A percentile compares a stretch with the other conserved stretches of the same genome.
These are phyloP conservation scores for Gossypium rotundifolium DNA, from an alignment of 345 rosid genomes.

Conservation along the genomic window DNA sequence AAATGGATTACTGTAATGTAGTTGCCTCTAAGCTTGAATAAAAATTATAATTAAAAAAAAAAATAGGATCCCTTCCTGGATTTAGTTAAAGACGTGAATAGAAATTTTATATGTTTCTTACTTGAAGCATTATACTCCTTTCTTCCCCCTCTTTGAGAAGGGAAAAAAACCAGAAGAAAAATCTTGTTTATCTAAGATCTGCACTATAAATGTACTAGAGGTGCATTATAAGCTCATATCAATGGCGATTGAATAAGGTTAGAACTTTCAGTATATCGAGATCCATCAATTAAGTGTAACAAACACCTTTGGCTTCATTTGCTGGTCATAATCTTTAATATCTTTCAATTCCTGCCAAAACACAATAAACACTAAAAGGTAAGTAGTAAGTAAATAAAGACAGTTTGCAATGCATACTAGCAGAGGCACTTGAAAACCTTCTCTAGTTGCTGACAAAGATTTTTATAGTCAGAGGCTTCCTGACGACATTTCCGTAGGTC, in stretches of 20 bases:
- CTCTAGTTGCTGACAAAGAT: slow-evolving; percentile 54
- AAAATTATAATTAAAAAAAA: neutral
- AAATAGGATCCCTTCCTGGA: neutral
- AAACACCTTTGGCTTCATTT: slow-evolving; percentile 86
- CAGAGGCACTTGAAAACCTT: slow-evolving; percentile 41
- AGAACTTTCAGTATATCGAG: neutral
- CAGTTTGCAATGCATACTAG: neutral
- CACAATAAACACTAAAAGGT: slow-evolving; percentile 12
- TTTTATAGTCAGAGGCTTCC: slow-evolving; percentile 54
- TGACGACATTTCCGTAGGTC: slow-evolving; percentile 69
- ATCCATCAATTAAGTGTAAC: slow-evolving; percentile 7
- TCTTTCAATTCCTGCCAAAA: slow-evolving; percentile 77
- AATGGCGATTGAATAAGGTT: neutral
- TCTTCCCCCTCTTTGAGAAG: neutral
- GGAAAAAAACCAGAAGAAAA: neutral
- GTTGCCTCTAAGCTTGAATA: neutral
- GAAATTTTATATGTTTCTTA: neutral
- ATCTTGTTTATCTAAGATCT: neutral
- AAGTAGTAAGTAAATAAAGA: slow-evolving; percentile 3
- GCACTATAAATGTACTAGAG: neutral
- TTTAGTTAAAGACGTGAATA: neutral
- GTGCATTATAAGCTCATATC: neutral
- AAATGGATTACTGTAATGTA: neutral
- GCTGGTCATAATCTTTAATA: slow-evolving; percentile 71
- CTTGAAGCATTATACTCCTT: neutral